phyloP scores from a whole-genome alignment of 2,329 filamentous ascomycete genomes.

The Exophiala mesophila region DNA sequence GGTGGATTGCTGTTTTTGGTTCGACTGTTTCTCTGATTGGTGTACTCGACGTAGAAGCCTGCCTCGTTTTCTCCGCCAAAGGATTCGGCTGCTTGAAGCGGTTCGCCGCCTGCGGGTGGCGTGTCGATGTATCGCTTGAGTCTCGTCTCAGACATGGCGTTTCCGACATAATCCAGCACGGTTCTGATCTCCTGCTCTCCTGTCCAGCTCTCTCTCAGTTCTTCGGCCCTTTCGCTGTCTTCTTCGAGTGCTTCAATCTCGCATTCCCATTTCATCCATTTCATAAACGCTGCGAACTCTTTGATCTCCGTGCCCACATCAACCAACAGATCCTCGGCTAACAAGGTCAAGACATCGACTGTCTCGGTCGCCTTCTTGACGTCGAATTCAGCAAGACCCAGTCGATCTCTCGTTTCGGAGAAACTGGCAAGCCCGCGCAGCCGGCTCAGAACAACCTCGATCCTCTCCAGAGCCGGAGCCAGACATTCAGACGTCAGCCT shows the following conservation, averaged over 20 bases:
- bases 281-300: conserved; percentile 72
- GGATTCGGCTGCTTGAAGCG: neutral
- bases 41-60: conserved; percentile 44
- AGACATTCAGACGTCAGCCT: conserved; percentile 80
- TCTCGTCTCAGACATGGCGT: conserved; percentile 29
- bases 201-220: conserved; percentile 61
- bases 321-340: conserved; percentile 68
- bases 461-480: conserved; percentile 79
- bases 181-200: conserved; percentile 62
- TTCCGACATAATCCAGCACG: conserved; percentile 70
- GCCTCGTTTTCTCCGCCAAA: conserved; percentile 26
- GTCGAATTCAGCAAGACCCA: conserved; percentile 60
- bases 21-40: conserved; percentile 47
- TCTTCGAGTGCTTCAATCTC: conserved; percentile 66
- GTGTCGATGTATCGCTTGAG: conserved; percentile 32
- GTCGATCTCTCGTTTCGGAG: conserved; percentile 60
- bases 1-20: conserved; percentile 49
- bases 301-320: conserved; percentile 70
- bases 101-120: conserved; percentile 21
- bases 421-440: conserved; percentile 80
- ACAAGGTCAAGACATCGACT: conserved; percentile 67
- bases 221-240: conserved; percentile 55
- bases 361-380: conserved; percentile 60
- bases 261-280: conserved; percentile 79
- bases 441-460: conserved; percentile 72